Evolutionary conservation across 1,284 basidiomycete species (phyloP).

Genomic region (Ustilago tritici): DNA sequence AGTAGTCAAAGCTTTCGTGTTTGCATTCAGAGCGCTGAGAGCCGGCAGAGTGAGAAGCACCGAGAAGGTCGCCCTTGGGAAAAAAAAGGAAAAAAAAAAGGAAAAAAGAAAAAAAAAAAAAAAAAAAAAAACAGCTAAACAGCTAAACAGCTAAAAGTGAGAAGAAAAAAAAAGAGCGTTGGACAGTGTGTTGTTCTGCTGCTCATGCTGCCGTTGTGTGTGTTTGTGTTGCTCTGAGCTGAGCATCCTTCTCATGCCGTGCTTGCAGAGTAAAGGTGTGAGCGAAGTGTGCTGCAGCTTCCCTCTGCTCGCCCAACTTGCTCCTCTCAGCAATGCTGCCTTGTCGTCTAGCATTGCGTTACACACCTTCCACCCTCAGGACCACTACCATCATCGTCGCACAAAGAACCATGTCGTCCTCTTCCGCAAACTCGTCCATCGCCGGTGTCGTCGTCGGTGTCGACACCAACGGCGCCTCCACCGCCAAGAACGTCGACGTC

Average conservation of each 20-base stretch:
- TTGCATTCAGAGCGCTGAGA: slow-evolving; percentile 19
- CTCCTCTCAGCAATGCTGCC: slow-evolving; percentile 41
- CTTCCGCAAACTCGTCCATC: slow-evolving; percentile 23
- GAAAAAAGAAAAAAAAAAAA: slow-evolving; percentile 5
- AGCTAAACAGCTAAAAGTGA: not conserved
- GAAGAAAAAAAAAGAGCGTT: not conserved
- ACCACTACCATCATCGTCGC: slow-evolving; percentile 19
- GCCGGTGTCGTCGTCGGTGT: slow-evolving; percentile 56
- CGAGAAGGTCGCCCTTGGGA: slow-evolving; percentile 23
- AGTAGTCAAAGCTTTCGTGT: not conserved
- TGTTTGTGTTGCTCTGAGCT: slow-evolving; percentile 6
- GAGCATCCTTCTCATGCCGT: not conserved
- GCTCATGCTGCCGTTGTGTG: not conserved
- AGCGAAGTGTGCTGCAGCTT: slow-evolving; percentile 2
- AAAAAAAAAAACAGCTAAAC: too few relatives aligned
- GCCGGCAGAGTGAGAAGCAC: slow-evolving; percentile 30
- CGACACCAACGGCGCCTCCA: slow-evolving; percentile 50
- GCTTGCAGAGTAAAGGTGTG: not conserved
- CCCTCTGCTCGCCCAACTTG: not conserved
- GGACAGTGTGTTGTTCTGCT: slow-evolving; percentile 7
- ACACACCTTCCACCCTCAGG: slow-evolving; percentile 16
- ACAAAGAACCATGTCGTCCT: slow-evolving; percentile 42
- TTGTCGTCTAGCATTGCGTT: slow-evolving; percentile 41
- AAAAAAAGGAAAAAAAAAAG: slow-evolving; percentile 4
- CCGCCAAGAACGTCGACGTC: slow-evolving; percentile 56